Conservation (phyloP, 768 basidiomycete species). For the Exidia glandulosa region DNA sequence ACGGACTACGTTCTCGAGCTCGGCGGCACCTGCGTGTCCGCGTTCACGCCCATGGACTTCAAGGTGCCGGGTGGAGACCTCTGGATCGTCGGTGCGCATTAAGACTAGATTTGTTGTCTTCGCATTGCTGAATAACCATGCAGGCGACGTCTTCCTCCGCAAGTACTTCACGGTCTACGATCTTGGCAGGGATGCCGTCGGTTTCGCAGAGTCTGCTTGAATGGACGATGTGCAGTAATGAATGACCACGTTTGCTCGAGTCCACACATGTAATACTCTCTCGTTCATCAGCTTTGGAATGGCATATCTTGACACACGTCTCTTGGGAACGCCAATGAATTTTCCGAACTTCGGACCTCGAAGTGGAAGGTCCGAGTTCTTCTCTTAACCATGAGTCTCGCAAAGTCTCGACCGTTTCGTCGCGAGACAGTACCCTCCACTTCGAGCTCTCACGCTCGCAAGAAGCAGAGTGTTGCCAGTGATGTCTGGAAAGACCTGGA, state of each 20-base stretch:
- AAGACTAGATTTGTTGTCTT: neutral
- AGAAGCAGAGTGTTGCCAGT: neutral
- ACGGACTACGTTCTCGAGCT: conserved; percentile 85
- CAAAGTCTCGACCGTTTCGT: neutral
- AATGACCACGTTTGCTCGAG: neutral
- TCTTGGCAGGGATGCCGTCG: conserved; percentile 65
- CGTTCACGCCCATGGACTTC: conserved; percentile 89
- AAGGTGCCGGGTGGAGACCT: conserved; percentile 68
- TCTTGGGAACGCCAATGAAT: neutral
- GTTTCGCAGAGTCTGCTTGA: conserved; percentile 53
- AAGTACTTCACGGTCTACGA: conserved; percentile 90
- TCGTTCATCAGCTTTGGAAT: neutral
- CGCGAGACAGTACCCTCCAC: neutral
- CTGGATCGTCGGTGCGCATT: conserved; percentile 73
- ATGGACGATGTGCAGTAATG: neutral
- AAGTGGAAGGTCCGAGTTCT: too few species aligned
- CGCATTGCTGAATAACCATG: conserved; percentile 3
- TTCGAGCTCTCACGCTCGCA: neutral
- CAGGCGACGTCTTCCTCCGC: conserved; percentile 85
- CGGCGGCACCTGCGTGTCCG: conserved; percentile 85
- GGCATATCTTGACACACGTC: neutral
- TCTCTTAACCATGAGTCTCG: too few species aligned
- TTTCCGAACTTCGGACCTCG: neutral
- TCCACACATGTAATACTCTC: neutral
- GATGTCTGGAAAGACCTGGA: neutral